Conservation (phyloP, 306 rosid genomes). For the Cucumis hystrix region DNA sequence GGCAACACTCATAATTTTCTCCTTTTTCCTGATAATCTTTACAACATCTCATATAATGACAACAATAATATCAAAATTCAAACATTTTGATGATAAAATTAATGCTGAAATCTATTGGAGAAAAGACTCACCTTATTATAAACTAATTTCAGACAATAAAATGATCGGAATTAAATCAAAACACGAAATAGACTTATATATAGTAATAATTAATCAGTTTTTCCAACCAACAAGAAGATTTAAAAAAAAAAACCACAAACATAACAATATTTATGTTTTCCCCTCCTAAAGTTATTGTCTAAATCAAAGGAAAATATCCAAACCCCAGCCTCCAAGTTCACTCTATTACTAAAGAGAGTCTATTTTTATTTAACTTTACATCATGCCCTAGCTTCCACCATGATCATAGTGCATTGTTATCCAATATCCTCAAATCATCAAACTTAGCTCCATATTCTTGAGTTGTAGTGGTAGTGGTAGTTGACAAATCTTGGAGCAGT, state of each 20-base stretch:
- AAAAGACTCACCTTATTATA: background rate
- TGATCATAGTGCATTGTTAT: background rate
- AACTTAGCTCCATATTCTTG: slow-evolving; percentile 14
- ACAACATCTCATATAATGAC: no score
- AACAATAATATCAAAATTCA: background rate
- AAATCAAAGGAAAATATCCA: background rate
- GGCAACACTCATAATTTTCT: no score
- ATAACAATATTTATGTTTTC: background rate
- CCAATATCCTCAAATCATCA: slow-evolving; percentile 14
- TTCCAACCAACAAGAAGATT: background rate
- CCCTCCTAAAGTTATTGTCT: background rate
- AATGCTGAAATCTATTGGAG: background rate
- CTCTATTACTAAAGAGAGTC: background rate
- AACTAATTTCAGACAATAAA: background rate
- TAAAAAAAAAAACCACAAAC: background rate
- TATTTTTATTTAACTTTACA: background rate
- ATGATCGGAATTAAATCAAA: background rate
- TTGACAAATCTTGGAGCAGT: slow-evolving; percentile 1
- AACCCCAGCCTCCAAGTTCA: background rate
- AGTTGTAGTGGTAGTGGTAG: background rate
- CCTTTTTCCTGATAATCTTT: no score
- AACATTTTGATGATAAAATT: background rate
- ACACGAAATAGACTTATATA: background rate
- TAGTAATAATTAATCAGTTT: background rate
- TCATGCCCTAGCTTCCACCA: background rate